Evolutionary conservation across 1,284 basidiomycete species (phyloP).

Genomic region (Ganoderma resinaceum): DNA sequence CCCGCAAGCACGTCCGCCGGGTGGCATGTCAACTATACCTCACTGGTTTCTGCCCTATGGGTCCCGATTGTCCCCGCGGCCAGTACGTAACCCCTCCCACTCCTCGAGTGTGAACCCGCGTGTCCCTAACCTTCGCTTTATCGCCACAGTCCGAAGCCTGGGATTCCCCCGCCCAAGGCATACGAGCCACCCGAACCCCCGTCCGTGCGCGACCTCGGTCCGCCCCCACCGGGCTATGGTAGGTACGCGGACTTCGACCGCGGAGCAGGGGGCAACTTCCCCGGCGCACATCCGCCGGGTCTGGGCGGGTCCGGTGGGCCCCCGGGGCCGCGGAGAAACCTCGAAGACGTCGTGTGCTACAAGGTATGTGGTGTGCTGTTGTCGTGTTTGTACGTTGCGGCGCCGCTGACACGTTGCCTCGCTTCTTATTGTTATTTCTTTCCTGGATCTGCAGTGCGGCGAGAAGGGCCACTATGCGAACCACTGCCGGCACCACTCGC

Average conservation of each 20-base stretch:
- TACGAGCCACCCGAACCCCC: conserved; percentile 84
- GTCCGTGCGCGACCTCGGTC: conserved; percentile 81
- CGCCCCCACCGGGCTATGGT: conserved; percentile 92
- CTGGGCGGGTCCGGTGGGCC: conserved; percentile 38
- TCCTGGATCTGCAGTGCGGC: conserved; percentile 64
- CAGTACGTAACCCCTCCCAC: conserved; percentile 70
- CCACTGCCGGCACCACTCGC: conserved; percentile 73
- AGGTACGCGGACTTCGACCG: conserved; percentile 85
- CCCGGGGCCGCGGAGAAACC: conserved; percentile 67
- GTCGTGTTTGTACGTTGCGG: conserved; percentile 14
- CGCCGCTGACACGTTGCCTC: conserved; percentile 25
- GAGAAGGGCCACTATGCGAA: conserved; percentile 97
- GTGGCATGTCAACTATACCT: conserved; percentile 93
- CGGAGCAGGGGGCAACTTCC: conserved; percentile 52
- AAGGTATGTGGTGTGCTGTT: conserved; percentile 61
- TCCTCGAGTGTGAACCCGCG: not conserved
- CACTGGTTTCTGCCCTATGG: conserved; percentile 95
- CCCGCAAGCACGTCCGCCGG: conserved; percentile 91
- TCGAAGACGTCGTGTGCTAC: conserved; percentile 91
- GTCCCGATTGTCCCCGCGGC: conserved; percentile 88
- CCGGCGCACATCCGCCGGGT: conserved; percentile 41
- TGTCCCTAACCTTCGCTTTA: conserved; percentile 29
- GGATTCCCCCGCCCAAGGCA: conserved; percentile 72
- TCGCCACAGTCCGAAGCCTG: conserved; percentile 71
- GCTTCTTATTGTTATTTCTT: not conserved